These are phyloP conservation scores for Cinchona pubescens DNA, from an alignment of 257 asterid species.

Conservation along the genomic window DNA sequence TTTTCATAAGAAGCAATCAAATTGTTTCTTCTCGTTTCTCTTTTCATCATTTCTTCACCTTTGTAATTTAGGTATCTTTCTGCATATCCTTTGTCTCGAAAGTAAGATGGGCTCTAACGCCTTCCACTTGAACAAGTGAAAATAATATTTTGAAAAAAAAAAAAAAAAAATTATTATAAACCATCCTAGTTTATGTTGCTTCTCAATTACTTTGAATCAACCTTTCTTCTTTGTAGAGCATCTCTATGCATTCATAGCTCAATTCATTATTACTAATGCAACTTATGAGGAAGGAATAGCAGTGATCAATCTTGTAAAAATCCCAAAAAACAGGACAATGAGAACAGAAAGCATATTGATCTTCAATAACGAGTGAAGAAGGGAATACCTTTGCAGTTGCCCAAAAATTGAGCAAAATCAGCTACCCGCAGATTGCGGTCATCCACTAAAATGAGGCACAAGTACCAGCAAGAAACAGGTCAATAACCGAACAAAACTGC, in stretches of 20 bases:
- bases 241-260: neutral
- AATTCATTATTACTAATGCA: neutral
- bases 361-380: conserved; percentile 57
- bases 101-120: no score
- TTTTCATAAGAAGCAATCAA: no score
- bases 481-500: conserved; percentile 92
- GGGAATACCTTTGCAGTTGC: conserved; percentile 99
- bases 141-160: neutral
- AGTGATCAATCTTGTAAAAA: neutral
- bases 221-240: neutral
- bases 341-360: conserved; percentile 20
- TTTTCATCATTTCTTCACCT: conserved; percentile 1
- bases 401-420: conserved; percentile 99
- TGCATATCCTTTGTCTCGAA: neutral
- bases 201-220: neutral
- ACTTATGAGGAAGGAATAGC: neutral
- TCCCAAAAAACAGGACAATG: conserved; percentile 10
- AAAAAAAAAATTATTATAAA: neutral
- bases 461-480: conserved; percentile 97
- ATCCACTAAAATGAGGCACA: conserved; percentile 99
- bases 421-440: conserved; percentile 99
- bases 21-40: neutral
- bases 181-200: neutral
- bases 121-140: neutral
- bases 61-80: neutral